Base-by-base conservation (phyloP, 768 basidiomycete species). In the Russula foetens region DNA sequence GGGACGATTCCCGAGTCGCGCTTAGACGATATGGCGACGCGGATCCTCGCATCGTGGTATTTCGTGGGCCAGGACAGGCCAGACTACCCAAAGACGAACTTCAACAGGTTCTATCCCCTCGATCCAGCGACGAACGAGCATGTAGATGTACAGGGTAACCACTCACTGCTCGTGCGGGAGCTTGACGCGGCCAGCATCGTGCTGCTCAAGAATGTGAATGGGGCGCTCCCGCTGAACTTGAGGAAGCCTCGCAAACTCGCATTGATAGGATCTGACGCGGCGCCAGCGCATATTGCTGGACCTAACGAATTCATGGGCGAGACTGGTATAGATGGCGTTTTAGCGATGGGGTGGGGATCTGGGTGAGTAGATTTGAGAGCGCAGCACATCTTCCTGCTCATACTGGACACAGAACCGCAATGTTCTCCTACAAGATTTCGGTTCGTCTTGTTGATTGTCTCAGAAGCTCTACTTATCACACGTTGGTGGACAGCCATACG, bases 331-430 rank as follows among this genome's bases (percentile, higher is more conserved):
- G 72, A 75, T 55, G 91, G 91, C 11, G 78, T 88, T n/a, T 77
- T 97, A 23, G 92, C 90, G 8, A 88, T 93, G 86, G 92, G 92
- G 15, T 96, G 94, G 94, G 94, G 91, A 39, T 88, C 85, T 51
- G 91, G 90, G 72, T 62, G 9, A 29, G 60, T 43, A 1, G 7
- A 2, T 21, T 7, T 44, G n/a, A 9, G 21, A 44, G 8, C 1
- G n/a, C 21, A 15, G 3, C 21, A n/a, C 43, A 17, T 6, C 11
- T 21, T 44, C 7, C 24, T 14, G 23, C 50, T 51, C 50, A 51
- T 24, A 1, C 3, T 35, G 33, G 33, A 24, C 23, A 21, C 23
- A 80, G 81, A 7, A 90, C 91, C 1, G 78, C 82, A 15, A 81
- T 84, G 65, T 86, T 90, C 75, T 83, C 85, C 9, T 93, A 92